Base-by-base conservation (phyloP, 2,329 filamentous ascomycete genomes). In the Trichoderma endophyticum region DNA sequence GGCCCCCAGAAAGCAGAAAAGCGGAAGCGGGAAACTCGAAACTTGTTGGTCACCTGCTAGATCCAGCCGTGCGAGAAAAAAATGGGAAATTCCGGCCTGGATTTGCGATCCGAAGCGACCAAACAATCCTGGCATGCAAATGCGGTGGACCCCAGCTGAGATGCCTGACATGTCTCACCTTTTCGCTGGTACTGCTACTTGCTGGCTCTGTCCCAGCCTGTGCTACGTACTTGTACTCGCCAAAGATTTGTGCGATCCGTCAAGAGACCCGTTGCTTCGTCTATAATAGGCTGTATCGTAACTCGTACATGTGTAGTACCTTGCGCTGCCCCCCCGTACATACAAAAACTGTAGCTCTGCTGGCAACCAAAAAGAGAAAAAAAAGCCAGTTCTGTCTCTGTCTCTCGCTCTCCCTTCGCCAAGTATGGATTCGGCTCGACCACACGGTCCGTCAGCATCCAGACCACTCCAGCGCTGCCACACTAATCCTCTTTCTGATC, bases 21-120 rank as follows among this genome's bases (percentile, higher is more conserved):
- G 64, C 51, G 64, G 51, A 56, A 51, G 34, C 39, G 43, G 39
- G 34, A 61, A 28, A 54, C 36, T 39, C 15, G 24, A 57, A 15
- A 30, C 26, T 36, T 36, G 34, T 28, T 62, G 67, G 57, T 61
- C 57, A 70, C 57, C 67, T 70, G 67, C 67, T 70, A 15, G 28
- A 68, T 60, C 26, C 48, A 66, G 51, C 54, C 54, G 51, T 34
- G 62, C 24, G 43, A 51, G 21, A 18, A 66, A 57, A 67, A 67
- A 57, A 36, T 36, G 14, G 34, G 64, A 48, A 39, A 57, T 67
- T 57, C 32, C 30, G 64, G 43, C 34, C 48, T 34, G 28, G 14
- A 57, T 39, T 67, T 32, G 28, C 66, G 66, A 70, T 62, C 66
- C 56, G 39, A 36, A 60, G 63, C 26, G 34, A 59, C 51, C 34